phyloP scores from a whole-genome alignment of 345 rosid species.

The Combretum micranthum region DNA sequence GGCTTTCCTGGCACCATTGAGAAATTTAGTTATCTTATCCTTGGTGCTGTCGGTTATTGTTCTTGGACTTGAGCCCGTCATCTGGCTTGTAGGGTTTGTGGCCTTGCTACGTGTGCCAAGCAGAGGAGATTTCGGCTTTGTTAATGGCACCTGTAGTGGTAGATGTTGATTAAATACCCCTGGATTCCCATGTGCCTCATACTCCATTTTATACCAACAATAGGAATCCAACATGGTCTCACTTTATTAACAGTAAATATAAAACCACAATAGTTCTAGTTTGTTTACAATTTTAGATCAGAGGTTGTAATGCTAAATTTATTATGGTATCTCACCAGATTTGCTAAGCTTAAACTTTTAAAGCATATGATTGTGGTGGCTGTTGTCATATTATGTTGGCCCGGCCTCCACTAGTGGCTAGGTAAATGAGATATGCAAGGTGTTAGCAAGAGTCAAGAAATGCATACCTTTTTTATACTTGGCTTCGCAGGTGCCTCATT shows the following conservation, averaged over 20 bases:
- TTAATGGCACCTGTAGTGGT: conserved; percentile 7
- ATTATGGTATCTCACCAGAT: too few species aligned
- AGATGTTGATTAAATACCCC: too few species aligned
- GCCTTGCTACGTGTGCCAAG: conserved; percentile 6
- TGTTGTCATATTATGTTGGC: too few species aligned
- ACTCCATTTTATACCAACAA: background rate
- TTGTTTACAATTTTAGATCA: too few species aligned
- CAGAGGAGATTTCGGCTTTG: conserved; percentile 11
- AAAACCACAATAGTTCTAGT: too few species aligned
- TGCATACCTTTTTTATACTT: conserved; percentile 6
- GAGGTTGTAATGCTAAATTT: too few species aligned
- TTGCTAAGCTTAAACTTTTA: too few species aligned
- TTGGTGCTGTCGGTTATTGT: conserved; percentile 11
- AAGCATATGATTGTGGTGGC: too few species aligned
- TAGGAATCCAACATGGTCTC: background rate
- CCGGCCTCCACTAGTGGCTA: too few species aligned
- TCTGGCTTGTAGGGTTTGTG: background rate
- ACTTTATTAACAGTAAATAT: too few species aligned
- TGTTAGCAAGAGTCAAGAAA: background rate
- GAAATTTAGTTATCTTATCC: conserved; percentile 18
- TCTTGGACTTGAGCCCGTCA: conserved; percentile 8
- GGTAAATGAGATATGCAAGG: too few species aligned
- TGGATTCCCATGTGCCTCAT: background rate
- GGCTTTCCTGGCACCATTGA: conserved; percentile 19
- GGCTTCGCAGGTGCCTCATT: conserved; percentile 11